Conservation (phyloP, 306 rosid species). For the Quercus mongolica region DNA sequence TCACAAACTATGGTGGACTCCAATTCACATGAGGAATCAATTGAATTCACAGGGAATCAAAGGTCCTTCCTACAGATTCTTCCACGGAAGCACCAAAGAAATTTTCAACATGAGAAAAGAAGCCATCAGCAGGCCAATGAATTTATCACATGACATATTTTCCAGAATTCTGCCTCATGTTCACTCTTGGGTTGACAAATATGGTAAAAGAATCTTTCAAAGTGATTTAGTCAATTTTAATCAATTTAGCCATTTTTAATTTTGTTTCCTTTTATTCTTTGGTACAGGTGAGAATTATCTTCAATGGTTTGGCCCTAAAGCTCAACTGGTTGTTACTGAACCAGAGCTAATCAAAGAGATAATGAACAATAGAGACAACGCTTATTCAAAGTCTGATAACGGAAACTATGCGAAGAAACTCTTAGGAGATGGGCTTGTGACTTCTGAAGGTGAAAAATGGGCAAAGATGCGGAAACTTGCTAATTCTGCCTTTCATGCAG, state of each 20-base stretch:
- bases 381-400: neutral
- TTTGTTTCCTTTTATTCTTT: neutral
- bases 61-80: too few species aligned
- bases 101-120: too few species aligned
- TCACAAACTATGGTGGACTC: too few species aligned
- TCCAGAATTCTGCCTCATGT: too few species aligned
- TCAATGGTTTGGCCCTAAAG: conserved; percentile 3
- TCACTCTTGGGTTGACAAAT: too few species aligned
- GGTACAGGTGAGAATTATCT: neutral
- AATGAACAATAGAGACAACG: neutral
- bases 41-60: too few species aligned
- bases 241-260: neutral
- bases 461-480: conserved; percentile 2
- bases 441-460: conserved; percentile 17
- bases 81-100: too few species aligned
- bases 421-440: conserved; percentile 9
- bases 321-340: neutral
- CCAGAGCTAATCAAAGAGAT: neutral
- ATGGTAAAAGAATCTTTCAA: neutral
- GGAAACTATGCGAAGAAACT: neutral
- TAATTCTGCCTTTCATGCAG: conserved; percentile 1
- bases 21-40: too few species aligned
- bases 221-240: neutral
- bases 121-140: too few species aligned
- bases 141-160: too few species aligned